Evolutionary conservation across 176 grass and related monocot genomes (phyloP).

Genomic region (Carex pumila): DNA sequence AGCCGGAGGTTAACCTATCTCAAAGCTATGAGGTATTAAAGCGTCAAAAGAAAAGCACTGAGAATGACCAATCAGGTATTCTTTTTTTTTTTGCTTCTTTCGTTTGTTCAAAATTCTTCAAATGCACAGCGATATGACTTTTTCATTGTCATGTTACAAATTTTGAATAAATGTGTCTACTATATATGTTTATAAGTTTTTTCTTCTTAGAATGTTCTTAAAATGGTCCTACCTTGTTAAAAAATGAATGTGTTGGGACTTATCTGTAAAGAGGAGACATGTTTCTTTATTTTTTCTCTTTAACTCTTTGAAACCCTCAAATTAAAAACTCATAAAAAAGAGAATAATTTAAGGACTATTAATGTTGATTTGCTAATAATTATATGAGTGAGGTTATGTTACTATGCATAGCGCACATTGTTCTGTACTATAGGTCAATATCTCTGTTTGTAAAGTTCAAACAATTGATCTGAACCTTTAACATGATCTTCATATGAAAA

Average conservation of each 20-base stretch:
- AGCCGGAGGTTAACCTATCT: constrained; percentile 68
- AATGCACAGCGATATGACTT: background rate
- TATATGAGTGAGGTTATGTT: too few relatives aligned
- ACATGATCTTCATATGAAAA: too few relatives aligned
- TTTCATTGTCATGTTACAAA: background rate
- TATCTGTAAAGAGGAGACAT: background rate
- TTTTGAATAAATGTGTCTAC: background rate
- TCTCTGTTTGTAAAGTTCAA: too few relatives aligned
- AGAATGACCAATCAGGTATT: constrained; percentile 59
- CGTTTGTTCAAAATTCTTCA: background rate
- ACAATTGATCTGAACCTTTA: too few relatives aligned
- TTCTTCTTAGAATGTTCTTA: background rate
- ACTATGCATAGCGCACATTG: too few relatives aligned
- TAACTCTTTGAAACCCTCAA: background rate
- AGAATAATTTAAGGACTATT: background rate
- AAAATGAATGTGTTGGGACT: background rate
- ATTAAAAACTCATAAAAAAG: background rate
- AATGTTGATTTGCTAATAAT: background rate
- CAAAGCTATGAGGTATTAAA: constrained; percentile 77
- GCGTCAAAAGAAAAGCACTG: constrained; percentile 59
- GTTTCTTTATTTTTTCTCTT: background rate
- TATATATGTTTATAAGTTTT: background rate
- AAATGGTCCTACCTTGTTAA: background rate
- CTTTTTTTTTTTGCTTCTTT: constrained; percentile 7
- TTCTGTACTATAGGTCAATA: too few relatives aligned